Evolutionary conservation across 805 yeast genomes (phyloP), one percentile per base, ranked within the genome.

Genomic region (Wickerhamomyces queroliae): DNA sequence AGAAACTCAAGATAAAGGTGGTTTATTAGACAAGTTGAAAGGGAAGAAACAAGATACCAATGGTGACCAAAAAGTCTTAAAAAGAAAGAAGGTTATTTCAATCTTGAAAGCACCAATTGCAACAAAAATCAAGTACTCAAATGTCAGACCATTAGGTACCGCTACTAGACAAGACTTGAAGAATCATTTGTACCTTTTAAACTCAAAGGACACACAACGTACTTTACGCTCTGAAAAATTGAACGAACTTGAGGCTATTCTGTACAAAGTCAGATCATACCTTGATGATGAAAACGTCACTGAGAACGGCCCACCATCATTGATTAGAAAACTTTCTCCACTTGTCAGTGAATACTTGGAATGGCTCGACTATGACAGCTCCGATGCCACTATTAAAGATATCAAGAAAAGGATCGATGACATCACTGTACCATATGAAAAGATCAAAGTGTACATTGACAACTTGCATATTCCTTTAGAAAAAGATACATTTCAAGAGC

Each of bases 361-460:
- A 43, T 87, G 95, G 95, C 63, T 88, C 28, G 95, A 87, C 36
- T 77, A 74, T 50, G 88, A 78, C 15, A 70, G 86, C 27, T 83
- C 74, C 39, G 66, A 63, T 18, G 73, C 84, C 1, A 46, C 58
- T 1, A 35, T 61, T 11, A 55, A 63, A 18, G 72, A 64, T 2
- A 56, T 78, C 20, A 56, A 59, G 17, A 52, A 55, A 4, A 72
- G 58, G 48, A 47, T 55, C 6, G 37, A 43, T 1, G 44, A 42
- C 10, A 44, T 66, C 3, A 46, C 57, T 8, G 46, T 41, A 1
- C 45, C 61, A 17, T 58, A 54, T 33, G 48, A 47, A 15, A 62
- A 58, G 36, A 54, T 73, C 18, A 64, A 67, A 26, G 53, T 62
- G 4, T 65, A 59, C 37, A 49, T 74, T 15, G 63, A 63, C 17